These are phyloP conservation scores for Adansonia digitata DNA, from an alignment of 345 rosid genomes.

Conservation along the genomic window DNA sequence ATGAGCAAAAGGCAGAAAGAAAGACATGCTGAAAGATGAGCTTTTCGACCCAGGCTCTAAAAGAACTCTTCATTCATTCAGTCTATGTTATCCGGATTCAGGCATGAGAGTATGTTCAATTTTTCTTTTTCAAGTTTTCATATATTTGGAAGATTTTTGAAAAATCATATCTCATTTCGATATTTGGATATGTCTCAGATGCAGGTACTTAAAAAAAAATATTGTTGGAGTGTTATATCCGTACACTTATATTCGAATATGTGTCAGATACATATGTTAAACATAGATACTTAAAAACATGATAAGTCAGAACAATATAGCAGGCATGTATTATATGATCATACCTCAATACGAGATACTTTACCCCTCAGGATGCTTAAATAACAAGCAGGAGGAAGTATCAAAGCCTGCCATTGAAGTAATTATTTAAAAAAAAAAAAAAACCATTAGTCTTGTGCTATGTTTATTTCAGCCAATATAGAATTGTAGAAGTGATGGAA, in stretches of 20 bases:
- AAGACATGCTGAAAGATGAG: neutral
- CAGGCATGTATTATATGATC: neutral
- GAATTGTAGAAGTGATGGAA: neutral
- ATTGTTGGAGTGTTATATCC: too few species aligned
- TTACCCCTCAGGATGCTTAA: conserved; percentile 67
- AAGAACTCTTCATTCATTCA: neutral
- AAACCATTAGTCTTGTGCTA: neutral
- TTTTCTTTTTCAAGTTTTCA: too few species aligned
- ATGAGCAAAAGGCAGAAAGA: neutral
- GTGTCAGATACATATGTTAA: neutral
- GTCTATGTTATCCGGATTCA: too few species aligned
- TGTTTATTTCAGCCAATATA: neutral
- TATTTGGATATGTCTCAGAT: too few species aligned
- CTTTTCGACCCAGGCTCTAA: neutral
- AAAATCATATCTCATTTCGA: too few species aligned
- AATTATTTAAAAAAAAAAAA: neutral
- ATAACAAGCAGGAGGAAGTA: conserved; percentile 87
- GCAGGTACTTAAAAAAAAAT: too few species aligned
- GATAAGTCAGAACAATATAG: too few species aligned
- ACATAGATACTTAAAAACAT: too few species aligned
- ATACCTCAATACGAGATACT: conserved; percentile 54
- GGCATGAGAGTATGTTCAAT: too few species aligned
- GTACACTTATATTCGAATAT: too few species aligned
- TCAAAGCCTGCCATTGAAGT: conserved; percentile 55
- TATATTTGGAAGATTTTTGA: too few species aligned